A percentile compares a stretch with the other conserved stretches of the same genome.
Evolutionary conservation across 805 yeast genomes (phyloP).

Genomic region (Cyberlindnera maclurae): DNA sequence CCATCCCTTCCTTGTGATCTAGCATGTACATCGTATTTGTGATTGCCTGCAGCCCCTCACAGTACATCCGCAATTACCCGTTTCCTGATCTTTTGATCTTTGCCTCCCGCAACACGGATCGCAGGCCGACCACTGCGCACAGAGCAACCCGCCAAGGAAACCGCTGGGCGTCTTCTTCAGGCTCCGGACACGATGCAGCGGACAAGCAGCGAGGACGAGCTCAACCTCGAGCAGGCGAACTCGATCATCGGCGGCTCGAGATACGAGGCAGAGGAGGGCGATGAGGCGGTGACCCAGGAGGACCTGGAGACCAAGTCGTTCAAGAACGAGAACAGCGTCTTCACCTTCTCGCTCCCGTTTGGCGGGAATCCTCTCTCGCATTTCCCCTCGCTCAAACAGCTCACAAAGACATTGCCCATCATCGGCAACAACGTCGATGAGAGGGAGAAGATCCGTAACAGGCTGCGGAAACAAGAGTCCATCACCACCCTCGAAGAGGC

Average conservation of each 20-base stretch:
- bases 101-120: no score
- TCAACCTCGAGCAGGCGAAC: neutral
- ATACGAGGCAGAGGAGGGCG: conserved; percentile 28
- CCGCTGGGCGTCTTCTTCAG: no score
- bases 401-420: conserved; percentile 15
- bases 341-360: conserved; percentile 32
- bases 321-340: conserved; percentile 26
- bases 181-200: neutral
- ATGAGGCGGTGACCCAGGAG: conserved; percentile 8
- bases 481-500: conserved; percentile 61
- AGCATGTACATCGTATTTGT: conserved; percentile 41
- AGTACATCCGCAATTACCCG: no score
- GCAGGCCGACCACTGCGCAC: no score
- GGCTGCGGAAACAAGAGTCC: conserved; percentile 44
- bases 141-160: no score
- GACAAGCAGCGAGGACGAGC: neutral
- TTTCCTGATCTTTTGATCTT: no score
- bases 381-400: conserved; percentile 17
- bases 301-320: conserved; percentile 14
- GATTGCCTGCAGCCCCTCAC: conserved; percentile 51
- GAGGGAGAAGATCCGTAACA: conserved; percentile 24
- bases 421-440: conserved; percentile 12
- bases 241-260: neutral
- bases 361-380: conserved; percentile 26
- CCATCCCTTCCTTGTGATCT: conserved; percentile 16